Evolutionary conservation across 495 filamentous ascomycete genomes (phyloP).

Genomic region (Trichoderma asperelloides): DNA sequence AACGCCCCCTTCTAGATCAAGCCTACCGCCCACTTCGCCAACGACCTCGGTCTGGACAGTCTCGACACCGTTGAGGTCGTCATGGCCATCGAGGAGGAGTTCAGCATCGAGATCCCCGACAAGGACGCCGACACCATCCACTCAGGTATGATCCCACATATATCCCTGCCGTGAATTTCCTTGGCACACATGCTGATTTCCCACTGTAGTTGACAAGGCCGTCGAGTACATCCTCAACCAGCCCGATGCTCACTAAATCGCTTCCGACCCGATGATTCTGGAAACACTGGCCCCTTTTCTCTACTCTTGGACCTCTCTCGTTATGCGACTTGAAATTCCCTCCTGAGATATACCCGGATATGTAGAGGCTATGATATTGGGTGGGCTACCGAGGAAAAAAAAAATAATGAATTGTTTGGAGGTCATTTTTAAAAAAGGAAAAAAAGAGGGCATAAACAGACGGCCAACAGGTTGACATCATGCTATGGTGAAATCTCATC

Average conservation of each 20-base stretch:
- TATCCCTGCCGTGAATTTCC: neutral
- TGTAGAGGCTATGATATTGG: neutral
- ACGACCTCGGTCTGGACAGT: constrained; percentile 92
- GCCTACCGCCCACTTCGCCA: constrained; percentile 76
- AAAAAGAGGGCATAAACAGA: neutral
- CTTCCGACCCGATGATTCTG: neutral
- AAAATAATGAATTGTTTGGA: neutral
- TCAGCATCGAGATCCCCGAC: constrained; percentile 99
- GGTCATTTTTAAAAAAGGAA: neutral
- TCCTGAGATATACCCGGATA: constrained; percentile 2
- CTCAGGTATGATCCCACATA: constrained; percentile 61
- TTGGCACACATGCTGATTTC: constrained; percentile 7
- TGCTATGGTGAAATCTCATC: neutral
- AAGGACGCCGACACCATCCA: constrained; percentile 96
- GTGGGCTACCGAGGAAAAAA: neutral
- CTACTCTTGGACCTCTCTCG: neutral
- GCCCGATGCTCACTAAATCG: constrained; percentile 60
- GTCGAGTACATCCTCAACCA: constrained; percentile 92
- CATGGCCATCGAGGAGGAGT: constrained; percentile 99
- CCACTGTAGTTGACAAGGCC: constrained; percentile 73
- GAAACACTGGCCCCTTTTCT: neutral
- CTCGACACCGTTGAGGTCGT: constrained; percentile 98
- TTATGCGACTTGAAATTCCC: neutral
- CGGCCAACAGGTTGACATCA: neutral
- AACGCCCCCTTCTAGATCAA: constrained; percentile 52